Percentiles rank a stretch among this genome's conserved stretches.
Conservation (phyloP, 106 monocot genomes). For the Dendrobium catenatum region DNA sequence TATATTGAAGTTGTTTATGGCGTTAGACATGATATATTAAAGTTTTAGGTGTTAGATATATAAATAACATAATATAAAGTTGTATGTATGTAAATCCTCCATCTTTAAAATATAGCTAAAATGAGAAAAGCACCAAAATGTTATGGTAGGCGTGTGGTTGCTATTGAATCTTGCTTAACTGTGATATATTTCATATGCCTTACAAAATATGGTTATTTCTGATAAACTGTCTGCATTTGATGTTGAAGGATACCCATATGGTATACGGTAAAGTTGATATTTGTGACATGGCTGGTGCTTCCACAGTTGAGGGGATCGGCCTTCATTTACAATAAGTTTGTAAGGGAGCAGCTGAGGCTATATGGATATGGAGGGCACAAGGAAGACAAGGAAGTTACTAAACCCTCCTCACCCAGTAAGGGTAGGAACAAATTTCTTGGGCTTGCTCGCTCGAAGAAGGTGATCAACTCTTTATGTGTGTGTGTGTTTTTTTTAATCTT, state of each 20-base stretch:
- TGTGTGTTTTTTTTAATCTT: not conserved
- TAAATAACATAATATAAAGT: too few relatives aligned
- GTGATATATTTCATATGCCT: too few relatives aligned
- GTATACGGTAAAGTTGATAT: constrained; percentile 40
- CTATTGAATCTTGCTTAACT: too few relatives aligned
- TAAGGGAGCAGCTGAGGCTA: constrained; percentile 31
- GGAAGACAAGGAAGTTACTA: not conserved
- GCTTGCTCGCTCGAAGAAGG: constrained; percentile 11
- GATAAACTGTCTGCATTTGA: not conserved
- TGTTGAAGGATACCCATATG: constrained; percentile 49
- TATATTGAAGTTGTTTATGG: too few relatives aligned
- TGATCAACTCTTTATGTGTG: not conserved
- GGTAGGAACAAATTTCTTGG: constrained; percentile 7
- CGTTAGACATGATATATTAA: too few relatives aligned
- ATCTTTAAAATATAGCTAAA: too few relatives aligned
- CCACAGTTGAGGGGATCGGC: constrained; percentile 57
- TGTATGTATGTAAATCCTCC: too few relatives aligned
- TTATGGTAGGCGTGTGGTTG: too few relatives aligned
- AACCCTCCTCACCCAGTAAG: not conserved
- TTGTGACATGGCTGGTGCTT: constrained; percentile 52
- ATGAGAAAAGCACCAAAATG: too few relatives aligned
- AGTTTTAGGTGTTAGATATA: too few relatives aligned
- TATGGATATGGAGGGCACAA: not conserved
- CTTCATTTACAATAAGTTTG: constrained; percentile 54
- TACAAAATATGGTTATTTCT: too few relatives aligned